Evolutionary conservation across 129 eudicot species (phyloP).

Genomic region (Kitagawia praeruptora): DNA sequence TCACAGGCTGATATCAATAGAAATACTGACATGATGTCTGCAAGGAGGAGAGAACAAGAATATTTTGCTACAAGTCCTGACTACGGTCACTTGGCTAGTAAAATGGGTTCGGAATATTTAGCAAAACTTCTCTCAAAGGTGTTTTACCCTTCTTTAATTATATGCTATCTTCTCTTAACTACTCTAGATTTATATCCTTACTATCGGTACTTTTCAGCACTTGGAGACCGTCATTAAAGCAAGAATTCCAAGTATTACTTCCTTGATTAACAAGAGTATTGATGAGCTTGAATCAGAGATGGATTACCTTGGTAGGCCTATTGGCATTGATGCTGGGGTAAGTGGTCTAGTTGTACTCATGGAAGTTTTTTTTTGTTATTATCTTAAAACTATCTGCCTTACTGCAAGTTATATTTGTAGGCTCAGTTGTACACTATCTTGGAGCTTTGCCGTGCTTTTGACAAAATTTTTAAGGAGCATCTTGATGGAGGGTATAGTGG

Average conservation of each 20-base stretch:
- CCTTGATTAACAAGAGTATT: slow-evolving; percentile 32
- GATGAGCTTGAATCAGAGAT: slow-evolving; percentile 44
- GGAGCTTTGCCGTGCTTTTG: slow-evolving; percentile 48
- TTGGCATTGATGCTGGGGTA: slow-evolving; percentile 39
- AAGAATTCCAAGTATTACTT: slow-evolving; percentile 35
- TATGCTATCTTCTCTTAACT: not conserved
- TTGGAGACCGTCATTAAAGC: slow-evolving; percentile 43
- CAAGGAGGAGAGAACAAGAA: slow-evolving; percentile 37
- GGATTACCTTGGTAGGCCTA: slow-evolving; percentile 37
- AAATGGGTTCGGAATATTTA: slow-evolving; percentile 50
- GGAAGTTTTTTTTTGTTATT: not conserved
- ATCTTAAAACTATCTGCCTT: not conserved
- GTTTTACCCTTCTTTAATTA: not conserved
- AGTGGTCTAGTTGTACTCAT: slow-evolving; percentile 8
- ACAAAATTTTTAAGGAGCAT: slow-evolving; percentile 42
- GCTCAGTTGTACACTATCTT: slow-evolving; percentile 14
- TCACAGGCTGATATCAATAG: slow-evolving; percentile 44
- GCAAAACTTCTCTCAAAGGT: slow-evolving; percentile 50
- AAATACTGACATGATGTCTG: slow-evolving; percentile 37
- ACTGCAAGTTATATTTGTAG: not conserved
- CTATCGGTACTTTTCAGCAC: slow-evolving; percentile 25
- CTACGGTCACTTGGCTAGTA: slow-evolving; percentile 37
- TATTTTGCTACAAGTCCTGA: slow-evolving; percentile 36
- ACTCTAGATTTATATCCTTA: not conserved
- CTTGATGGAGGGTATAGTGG: slow-evolving; percentile 37